Base-by-base conservation (phyloP, 495 filamentous ascomycete genomes). In the Cercophora scortea region DNA sequence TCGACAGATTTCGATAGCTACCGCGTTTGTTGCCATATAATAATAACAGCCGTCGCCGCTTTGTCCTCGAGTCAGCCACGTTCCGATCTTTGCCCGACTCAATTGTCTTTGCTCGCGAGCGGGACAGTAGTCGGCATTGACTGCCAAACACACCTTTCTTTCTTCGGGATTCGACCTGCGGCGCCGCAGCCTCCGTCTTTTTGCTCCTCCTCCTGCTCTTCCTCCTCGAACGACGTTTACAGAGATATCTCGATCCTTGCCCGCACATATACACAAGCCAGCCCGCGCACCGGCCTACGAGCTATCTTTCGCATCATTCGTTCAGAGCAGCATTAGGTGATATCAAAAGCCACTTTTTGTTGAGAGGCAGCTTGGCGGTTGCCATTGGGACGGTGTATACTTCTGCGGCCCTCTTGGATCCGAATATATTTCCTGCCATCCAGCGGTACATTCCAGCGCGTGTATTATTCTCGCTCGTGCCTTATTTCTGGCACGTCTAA, bases 401-500 rank as follows among this genome's bases (percentile, higher is more conserved):
- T 44, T 34, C 33, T 35, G 15, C 32, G 16, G 11, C 49, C 11
- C 11, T 38, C 17, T 45, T 43, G 41, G 40, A 45, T 25, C 13
- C 39, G 42, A 9, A 12, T 42, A 32, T 42, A 15, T 50, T 42
- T 18, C 9, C 7, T 33, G n/a, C 13, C 41, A 43, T 51, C 6
- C 41, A 45, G n/a, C 32, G 16, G 41, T 50, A 48, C 58, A 61
- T 65, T 63, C 53, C 58, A 60, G 50, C 60, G 47, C 51, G 57
- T 50, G 17, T 57, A 55, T 54, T 52, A 13, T 58, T 51, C 51
- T 34, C 49, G 50, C 51, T 62, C 63, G 77, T 79, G 76, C 77
- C 76, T 76, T 49, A 63, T 40, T 56, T 59, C 19, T 61, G 78
- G 76, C 76, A 77, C 75, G 62, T 65, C 47, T 72, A 77, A 80